Evolutionary conservation across 1,284 basidiomycete species (phyloP).

Genomic region (Naganishia cerealis): DNA sequence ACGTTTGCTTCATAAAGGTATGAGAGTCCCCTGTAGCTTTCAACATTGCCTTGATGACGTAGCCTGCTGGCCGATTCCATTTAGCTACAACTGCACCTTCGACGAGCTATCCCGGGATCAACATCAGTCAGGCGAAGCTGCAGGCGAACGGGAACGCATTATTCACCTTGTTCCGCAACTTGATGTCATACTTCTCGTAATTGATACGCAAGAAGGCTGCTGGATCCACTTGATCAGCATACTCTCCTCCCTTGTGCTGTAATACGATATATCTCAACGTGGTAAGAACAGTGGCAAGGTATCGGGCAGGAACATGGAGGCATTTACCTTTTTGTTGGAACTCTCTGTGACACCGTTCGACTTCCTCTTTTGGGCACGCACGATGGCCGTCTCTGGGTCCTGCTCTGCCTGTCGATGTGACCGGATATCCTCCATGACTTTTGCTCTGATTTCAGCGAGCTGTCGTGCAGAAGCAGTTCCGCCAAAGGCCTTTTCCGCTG

Average conservation of each 20-base stretch:
- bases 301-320: background rate
- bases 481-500: slow-evolving; percentile 39
- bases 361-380: slow-evolving; percentile 39
- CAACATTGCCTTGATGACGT: slow-evolving; percentile 69
- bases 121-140: background rate
- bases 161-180: slow-evolving; percentile 79
- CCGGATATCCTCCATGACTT: slow-evolving; percentile 45
- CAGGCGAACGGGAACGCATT: slow-evolving; percentile 8
- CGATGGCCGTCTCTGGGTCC: slow-evolving; percentile 40
- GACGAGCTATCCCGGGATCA: slow-evolving; percentile 61
- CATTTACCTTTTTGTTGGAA: slow-evolving; percentile 18
- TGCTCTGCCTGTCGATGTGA: slow-evolving; percentile 49
- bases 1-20: slow-evolving; percentile 40
- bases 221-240: slow-evolving; percentile 39
- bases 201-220: slow-evolving; percentile 61
- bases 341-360: slow-evolving; percentile 33
- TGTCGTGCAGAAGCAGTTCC: slow-evolving; percentile 52
- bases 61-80: slow-evolving; percentile 71
- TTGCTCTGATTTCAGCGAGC: slow-evolving; percentile 45
- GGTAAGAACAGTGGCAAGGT: background rate
- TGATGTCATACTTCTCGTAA: slow-evolving; percentile 81
- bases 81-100: slow-evolving; percentile 71
- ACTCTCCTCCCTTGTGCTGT: slow-evolving; percentile 32
- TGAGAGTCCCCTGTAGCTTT: slow-evolving; percentile 69
- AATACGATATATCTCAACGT: no score